Conservation (phyloP, 305 asterid species). For the Fraxinus latifolia region DNA sequence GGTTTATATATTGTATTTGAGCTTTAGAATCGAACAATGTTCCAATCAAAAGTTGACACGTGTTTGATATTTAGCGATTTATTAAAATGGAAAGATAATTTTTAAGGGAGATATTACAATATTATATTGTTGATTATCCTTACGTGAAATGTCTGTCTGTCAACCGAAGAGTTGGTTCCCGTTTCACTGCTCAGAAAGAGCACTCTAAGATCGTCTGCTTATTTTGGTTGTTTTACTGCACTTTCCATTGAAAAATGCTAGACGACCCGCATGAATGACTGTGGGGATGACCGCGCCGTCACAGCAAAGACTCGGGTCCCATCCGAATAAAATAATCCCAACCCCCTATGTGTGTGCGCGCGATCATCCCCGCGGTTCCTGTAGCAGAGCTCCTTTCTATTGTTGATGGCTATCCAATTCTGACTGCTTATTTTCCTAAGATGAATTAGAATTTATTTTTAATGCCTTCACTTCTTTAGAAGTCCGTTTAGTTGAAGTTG, state of each 20-base stretch:
- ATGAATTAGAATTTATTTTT: neutral
- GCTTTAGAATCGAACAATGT: slow-evolving; percentile 28
- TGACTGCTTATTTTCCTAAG: neutral
- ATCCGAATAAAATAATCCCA: too few species aligned
- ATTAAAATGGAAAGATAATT: neutral
- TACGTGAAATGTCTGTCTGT: neutral
- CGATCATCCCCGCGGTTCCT: too few species aligned
- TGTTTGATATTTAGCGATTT: slow-evolving; percentile 14
- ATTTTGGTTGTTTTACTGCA: neutral
- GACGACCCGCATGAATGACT: too few species aligned
- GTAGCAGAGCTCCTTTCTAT: neutral
- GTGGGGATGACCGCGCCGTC: too few species aligned
- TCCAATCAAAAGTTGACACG: neutral
- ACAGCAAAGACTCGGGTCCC: too few species aligned
- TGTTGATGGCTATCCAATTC: neutral
- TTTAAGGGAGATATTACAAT: neutral
- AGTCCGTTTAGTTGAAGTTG: neutral
- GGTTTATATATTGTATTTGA: slow-evolving; percentile 27
- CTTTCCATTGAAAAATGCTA: neutral
- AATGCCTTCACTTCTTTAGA: neutral
- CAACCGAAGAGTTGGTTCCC: neutral
- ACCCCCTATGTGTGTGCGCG: too few species aligned
- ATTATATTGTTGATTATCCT: neutral
- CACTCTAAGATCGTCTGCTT: neutral
- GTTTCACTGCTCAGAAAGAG: neutral